These are phyloP conservation scores for Trichosporon sp. DNA, from an alignment of 1,284 basidiomycete species.

Conservation along the genomic window DNA sequence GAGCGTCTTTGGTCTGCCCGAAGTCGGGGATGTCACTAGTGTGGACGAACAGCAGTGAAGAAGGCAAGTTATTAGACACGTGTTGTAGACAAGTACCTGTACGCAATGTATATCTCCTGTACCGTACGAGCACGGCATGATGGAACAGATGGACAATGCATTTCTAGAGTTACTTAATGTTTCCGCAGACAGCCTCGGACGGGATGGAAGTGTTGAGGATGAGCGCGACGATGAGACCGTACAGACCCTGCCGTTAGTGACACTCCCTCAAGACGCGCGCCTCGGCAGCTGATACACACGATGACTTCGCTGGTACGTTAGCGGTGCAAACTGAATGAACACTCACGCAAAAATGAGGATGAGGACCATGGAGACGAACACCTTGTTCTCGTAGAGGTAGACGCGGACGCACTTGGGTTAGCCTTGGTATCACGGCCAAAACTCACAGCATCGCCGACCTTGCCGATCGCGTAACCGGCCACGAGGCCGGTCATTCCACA, in stretches of 20 bases:
- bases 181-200: constrained; percentile 21
- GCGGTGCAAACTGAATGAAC: background rate
- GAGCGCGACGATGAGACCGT: constrained; percentile 56
- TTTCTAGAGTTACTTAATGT: constrained; percentile 2
- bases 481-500: constrained; percentile 64
- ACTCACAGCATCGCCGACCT: constrained; percentile 86
- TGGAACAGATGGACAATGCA: constrained; percentile 3
- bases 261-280: background rate
- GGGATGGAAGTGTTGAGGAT: constrained; percentile 53
- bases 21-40: background rate
- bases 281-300: constrained; percentile 1
- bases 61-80: background rate
- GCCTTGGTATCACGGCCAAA: background rate
- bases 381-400: constrained; percentile 56
- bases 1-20: constrained; percentile 16
- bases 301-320: constrained; percentile 36
- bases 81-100: constrained; percentile 2
- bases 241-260: constrained; percentile 47
- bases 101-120: background rate
- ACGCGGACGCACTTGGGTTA: constrained; percentile 52
- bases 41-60: background rate
- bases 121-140: background rate
- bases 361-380: constrained; percentile 72
- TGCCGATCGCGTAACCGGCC: constrained; percentile 97
- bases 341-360: constrained; percentile 54